phyloP scores from a whole-genome alignment of 352 stramenopile species.

The Blastocystis hominis region DNA sequence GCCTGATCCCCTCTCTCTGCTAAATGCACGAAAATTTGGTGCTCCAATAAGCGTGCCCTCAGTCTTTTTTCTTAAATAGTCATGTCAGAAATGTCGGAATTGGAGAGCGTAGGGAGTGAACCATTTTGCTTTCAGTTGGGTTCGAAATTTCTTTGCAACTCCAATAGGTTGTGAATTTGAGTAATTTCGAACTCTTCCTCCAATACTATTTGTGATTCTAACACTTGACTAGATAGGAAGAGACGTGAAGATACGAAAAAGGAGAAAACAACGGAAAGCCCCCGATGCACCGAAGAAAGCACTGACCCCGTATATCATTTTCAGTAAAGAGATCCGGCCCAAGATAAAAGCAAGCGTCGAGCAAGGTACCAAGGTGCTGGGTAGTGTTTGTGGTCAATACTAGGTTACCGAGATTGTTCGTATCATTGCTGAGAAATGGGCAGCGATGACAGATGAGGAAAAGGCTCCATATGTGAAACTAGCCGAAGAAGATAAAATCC shows the following conservation, averaged over 20 bases:
- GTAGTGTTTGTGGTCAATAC: neutral
- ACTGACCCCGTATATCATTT: slow-evolving; percentile 80
- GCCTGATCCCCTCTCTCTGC: too few species aligned
- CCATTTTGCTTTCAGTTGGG: neutral
- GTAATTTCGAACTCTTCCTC: neutral
- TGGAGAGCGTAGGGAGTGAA: neutral
- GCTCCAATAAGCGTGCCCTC: neutral
- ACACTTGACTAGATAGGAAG: neutral
- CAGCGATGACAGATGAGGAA: slow-evolving; percentile 75
- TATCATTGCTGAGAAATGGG: slow-evolving; percentile 77
- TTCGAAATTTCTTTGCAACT: neutral
- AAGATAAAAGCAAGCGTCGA: slow-evolving; percentile 76
- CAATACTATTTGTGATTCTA: neutral
- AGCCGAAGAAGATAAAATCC: slow-evolving; percentile 81
- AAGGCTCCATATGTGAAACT: slow-evolving; percentile 81
- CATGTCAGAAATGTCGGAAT: neutral
- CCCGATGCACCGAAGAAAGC: slow-evolving; percentile 75
- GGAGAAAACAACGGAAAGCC: slow-evolving; percentile 72
- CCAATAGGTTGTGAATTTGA: too few species aligned
- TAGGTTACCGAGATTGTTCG: slow-evolving; percentile 76
- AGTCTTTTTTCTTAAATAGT: too few species aligned
- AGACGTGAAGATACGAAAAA: slow-evolving; percentile 37
- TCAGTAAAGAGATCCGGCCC: slow-evolving; percentile 79
- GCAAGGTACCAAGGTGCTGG: slow-evolving; percentile 70
- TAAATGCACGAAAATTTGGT: neutral